phyloP scores from a whole-genome alignment of 176 grass and related monocot species.

The Bothriochloa decipiens region DNA sequence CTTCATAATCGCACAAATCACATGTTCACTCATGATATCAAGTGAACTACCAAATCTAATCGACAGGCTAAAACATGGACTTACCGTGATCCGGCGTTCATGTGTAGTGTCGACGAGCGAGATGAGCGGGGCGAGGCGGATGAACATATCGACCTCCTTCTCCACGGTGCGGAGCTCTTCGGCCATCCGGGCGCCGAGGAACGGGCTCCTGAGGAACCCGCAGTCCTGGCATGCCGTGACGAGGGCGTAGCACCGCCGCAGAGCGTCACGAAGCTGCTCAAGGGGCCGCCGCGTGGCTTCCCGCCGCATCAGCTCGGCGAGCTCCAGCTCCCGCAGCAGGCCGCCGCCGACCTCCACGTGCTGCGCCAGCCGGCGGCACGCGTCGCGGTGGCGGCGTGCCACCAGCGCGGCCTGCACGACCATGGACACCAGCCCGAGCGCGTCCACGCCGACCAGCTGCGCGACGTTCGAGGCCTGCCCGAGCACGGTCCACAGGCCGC shows the following conservation, averaged over 20 bases:
- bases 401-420: constrained; percentile 54
- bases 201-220: constrained; percentile 51
- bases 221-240: constrained; percentile 51
- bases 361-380: constrained; percentile 45
- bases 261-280: constrained; percentile 39
- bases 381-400: constrained; percentile 55
- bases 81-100: constrained; percentile 17
- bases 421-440: constrained; percentile 59
- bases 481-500: constrained; percentile 7
- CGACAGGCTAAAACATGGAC: background rate
- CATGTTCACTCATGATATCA: background rate
- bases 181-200: constrained; percentile 41
- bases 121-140: constrained; percentile 62
- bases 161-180: constrained; percentile 48
- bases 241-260: constrained; percentile 53
- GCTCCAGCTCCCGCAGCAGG: constrained; percentile 51
- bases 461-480: constrained; percentile 24
- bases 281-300: constrained; percentile 53
- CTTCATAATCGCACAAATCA: background rate
- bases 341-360: constrained; percentile 51
- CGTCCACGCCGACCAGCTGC: constrained; percentile 53
- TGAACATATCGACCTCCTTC: constrained; percentile 57
- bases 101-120: constrained; percentile 47
- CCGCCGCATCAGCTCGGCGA: constrained; percentile 46
- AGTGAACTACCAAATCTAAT: background rate